Evolutionary conservation across 345 rosid genomes (phyloP).

Genomic region (Lumnitzera littorea): DNA sequence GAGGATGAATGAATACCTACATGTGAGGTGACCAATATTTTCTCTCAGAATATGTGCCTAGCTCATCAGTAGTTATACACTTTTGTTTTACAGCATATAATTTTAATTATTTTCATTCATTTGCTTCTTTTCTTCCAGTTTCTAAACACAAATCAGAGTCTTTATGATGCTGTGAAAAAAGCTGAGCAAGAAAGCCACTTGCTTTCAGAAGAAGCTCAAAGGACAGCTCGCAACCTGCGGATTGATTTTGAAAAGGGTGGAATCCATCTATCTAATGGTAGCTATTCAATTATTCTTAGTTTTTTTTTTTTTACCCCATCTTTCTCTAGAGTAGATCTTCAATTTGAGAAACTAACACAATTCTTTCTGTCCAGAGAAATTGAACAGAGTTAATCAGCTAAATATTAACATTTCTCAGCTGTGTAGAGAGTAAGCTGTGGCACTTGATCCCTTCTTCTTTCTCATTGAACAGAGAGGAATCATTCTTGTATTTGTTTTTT

Average conservation of each 20-base stretch:
- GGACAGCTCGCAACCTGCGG: slow-evolving; percentile 68
- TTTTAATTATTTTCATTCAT: slow-evolving; percentile 4
- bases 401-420: slow-evolving; percentile 52
- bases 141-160: slow-evolving; percentile 71
- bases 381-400: slow-evolving; percentile 70
- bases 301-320: background rate
- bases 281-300: slow-evolving; percentile 7
- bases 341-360: slow-evolving; percentile 8
- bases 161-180: slow-evolving; percentile 76
- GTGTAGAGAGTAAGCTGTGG: slow-evolving; percentile 59
- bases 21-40: slow-evolving; percentile 91
- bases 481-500: slow-evolving; percentile 6
- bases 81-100: too few species aligned
- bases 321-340: background rate
- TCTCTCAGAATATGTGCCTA: slow-evolving; percentile 8
- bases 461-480: background rate
- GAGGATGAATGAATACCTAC: slow-evolving; percentile 86
- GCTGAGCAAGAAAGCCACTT: slow-evolving; percentile 64
- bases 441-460: slow-evolving; percentile 2
- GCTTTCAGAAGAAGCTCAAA: slow-evolving; percentile 69
- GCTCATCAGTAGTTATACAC: too few species aligned
- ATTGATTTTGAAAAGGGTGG: slow-evolving; percentile 93
- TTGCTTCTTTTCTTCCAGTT: slow-evolving; percentile 34
- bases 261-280: slow-evolving; percentile 78
- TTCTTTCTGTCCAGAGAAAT: slow-evolving; percentile 52